These are phyloP conservation scores for Clavispora santaluciae DNA, from an alignment of 805 yeast species.

Conservation along the genomic window DNA sequence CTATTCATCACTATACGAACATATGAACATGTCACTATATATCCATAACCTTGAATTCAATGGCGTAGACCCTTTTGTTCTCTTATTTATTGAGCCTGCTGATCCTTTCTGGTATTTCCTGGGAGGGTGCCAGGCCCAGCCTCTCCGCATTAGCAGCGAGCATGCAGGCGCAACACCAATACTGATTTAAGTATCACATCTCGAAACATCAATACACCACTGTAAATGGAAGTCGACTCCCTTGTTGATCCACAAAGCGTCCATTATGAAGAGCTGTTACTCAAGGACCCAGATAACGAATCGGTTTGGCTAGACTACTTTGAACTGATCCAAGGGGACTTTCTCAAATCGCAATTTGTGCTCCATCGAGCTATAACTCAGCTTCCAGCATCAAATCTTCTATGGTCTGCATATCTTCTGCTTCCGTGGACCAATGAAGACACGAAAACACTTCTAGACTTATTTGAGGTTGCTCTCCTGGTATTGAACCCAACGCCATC, in stretches of 20 bases:
- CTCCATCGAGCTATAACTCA: slow-evolving; percentile 13
- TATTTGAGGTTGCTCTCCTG: slow-evolving; percentile 9
- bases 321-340: slow-evolving; percentile 6
- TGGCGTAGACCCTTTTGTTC: too few species aligned
- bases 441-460: background rate
- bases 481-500: slow-evolving; percentile 7
- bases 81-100: too few species aligned
- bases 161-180: background rate
- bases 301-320: slow-evolving; percentile 14
- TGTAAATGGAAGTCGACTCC: slow-evolving; percentile 5
- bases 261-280: slow-evolving; percentile 10
- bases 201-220: background rate
- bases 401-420: slow-evolving; percentile 16
- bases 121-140: too few species aligned
- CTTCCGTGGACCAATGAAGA: slow-evolving; percentile 9
- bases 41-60: background rate
- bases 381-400: slow-evolving; percentile 12
- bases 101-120: too few species aligned
- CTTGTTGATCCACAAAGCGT: slow-evolving; percentile 7
- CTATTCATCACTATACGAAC: background rate
- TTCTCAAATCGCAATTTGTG: slow-evolving; percentile 7
- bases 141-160: background rate
- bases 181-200: background rate
- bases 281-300: slow-evolving; percentile 8
- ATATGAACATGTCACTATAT: background rate